These are phyloP conservation scores for Stagonosporopsis vannaccii DNA, from an alignment of 2,329 filamentous ascomycete genomes.

Conservation along the genomic window DNA sequence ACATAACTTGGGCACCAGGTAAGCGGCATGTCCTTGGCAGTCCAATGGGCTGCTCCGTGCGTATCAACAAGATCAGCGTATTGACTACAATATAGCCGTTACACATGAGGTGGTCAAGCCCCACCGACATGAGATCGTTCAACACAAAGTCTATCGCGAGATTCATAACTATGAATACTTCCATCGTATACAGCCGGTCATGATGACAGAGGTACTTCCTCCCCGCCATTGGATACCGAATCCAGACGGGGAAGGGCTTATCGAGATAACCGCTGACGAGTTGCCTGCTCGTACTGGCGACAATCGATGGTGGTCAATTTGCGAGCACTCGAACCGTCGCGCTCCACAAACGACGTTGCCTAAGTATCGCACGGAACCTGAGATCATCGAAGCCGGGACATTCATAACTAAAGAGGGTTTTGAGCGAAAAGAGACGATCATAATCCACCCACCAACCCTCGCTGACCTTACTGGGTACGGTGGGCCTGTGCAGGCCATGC, in stretches of 20 bases:
- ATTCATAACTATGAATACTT: constrained; percentile 63
- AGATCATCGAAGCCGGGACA: constrained; percentile 51
- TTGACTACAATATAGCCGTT: constrained; percentile 52
- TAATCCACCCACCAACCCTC: constrained; percentile 55
- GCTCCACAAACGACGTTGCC: constrained; percentile 8
- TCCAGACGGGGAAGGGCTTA: constrained; percentile 44
- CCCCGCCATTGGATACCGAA: constrained; percentile 59
- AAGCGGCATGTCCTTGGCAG: constrained; percentile 8
- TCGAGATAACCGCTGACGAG: constrained; percentile 56
- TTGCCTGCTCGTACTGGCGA: constrained; percentile 45
- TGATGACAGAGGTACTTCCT: constrained; percentile 61
- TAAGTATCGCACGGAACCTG: constrained; percentile 37
- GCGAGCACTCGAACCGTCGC: constrained; percentile 27
- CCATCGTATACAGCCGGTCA: constrained; percentile 61
- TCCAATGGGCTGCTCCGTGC: background rate
- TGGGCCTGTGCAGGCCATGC: constrained; percentile 38
- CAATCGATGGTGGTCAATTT: constrained; percentile 41
- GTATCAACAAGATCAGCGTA: background rate
- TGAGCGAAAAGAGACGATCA: constrained; percentile 53
- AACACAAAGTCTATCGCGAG: constrained; percentile 60
- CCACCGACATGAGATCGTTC: constrained; percentile 54
- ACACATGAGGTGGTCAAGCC: constrained; percentile 58
- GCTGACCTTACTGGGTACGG: constrained; percentile 42
- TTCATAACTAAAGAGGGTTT: constrained; percentile 52
- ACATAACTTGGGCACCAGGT: constrained; percentile 51